Evolutionary conservation across 495 filamentous ascomycete genomes (phyloP).

Genomic region (Penicillium soppii): DNA sequence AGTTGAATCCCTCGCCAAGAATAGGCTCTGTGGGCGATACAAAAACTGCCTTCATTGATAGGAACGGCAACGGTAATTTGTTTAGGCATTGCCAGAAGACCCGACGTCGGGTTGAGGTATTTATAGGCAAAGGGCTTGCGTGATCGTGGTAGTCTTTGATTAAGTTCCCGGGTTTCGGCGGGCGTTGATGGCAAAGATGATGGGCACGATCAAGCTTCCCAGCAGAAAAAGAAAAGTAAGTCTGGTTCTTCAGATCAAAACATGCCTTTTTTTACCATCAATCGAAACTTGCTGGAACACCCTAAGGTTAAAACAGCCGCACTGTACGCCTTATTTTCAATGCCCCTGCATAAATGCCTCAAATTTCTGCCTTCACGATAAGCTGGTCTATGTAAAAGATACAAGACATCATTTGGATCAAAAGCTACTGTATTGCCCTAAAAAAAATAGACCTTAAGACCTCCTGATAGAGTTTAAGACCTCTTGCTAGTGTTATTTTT

Average conservation of each 20-base stretch:
- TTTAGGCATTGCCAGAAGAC: not conserved
- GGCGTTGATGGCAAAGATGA: constrained; percentile 4
- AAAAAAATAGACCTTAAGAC: no score
- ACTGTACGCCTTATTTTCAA: constrained; percentile 3
- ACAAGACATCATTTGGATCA: not conserved
- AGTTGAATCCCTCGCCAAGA: not conserved
- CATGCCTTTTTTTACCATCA: constrained; percentile 4
- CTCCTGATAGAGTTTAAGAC: no score
- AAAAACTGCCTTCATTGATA: not conserved
- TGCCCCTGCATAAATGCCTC: constrained; percentile 1
- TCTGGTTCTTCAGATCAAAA: not conserved
- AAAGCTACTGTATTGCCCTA: constrained; percentile 1
- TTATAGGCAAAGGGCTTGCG: not conserved
- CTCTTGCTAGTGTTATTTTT: no score
- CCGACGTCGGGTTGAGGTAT: not conserved
- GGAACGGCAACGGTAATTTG: not conserved
- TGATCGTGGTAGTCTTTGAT: not conserved
- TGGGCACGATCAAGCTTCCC: constrained; percentile 5
- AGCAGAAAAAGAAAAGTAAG: not conserved
- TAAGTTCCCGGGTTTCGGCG: not conserved
- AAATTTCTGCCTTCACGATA: not conserved
- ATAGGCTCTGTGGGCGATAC: not conserved
- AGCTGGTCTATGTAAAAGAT: not conserved
- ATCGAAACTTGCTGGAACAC: constrained; percentile 6
- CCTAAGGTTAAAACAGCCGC: not conserved